Evolutionary conservation across 805 yeast genomes (phyloP).

Genomic region (Ogataea parapolymorpha): DNA sequence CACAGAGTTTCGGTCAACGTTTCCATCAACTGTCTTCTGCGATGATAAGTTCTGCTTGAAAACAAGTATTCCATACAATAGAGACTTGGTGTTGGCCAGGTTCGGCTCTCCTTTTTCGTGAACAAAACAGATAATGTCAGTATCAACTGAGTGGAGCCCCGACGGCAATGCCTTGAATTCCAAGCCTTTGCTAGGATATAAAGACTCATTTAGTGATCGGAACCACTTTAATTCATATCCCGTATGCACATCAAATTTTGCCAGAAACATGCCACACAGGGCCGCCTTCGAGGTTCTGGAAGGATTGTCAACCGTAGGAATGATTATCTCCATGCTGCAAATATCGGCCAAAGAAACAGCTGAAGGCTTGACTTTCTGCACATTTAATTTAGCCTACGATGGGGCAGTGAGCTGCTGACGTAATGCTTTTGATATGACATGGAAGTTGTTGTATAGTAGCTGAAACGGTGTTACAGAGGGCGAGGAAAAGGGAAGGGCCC

Average conservation of each 20-base stretch:
- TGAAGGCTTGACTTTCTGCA: not conserved
- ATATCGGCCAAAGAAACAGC: not conserved
- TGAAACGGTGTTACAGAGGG: too few relatives aligned
- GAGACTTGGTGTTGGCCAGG: conserved; percentile 14
- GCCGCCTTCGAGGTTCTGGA: conserved; percentile 22
- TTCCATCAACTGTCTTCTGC: conserved; percentile 16
- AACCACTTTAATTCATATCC: conserved; percentile 51
- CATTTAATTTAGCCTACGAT: conserved; percentile 9
- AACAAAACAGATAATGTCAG: conserved; percentile 55
- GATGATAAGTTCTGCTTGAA: conserved; percentile 40
- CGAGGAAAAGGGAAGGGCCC: too few relatives aligned
- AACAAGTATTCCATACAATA: conserved; percentile 49
- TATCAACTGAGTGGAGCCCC: conserved; percentile 52
- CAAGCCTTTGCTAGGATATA: conserved; percentile 38
- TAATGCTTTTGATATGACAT: not conserved
- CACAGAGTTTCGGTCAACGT: conserved; percentile 41
- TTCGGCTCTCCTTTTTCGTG: conserved; percentile 24
- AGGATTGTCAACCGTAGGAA: not conserved
- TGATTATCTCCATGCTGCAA: not conserved
- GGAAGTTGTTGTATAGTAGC: too few relatives aligned
- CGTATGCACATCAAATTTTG: conserved; percentile 48
- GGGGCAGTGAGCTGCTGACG: conserved; percentile 4
- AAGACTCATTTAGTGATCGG: conserved; percentile 25
- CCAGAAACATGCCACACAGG: conserved; percentile 42
- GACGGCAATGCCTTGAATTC: conserved; percentile 70